phyloP scores from a whole-genome alignment of 2,329 filamentous ascomycete genomes.

The Penicillium aurantiogriseum region DNA sequence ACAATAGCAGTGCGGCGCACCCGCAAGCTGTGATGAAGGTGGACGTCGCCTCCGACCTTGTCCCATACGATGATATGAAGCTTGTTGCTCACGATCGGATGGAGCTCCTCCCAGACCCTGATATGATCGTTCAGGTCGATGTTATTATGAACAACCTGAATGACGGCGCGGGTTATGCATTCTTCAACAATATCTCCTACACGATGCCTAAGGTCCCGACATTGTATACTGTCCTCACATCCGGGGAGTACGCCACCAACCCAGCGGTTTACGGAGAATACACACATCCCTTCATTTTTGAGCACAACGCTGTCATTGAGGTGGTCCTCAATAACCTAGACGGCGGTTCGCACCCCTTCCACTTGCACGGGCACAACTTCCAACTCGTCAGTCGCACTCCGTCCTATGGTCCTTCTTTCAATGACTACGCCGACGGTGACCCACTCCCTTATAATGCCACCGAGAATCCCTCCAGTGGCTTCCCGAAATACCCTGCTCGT shows the following conservation, averaged over 20 bases:
- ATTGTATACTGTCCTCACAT: slow-evolving; percentile 28
- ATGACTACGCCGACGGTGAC: slow-evolving; percentile 47
- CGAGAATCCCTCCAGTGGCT: slow-evolving; percentile 34
- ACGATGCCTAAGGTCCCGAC: slow-evolving; percentile 25
- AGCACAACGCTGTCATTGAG: slow-evolving; percentile 43
- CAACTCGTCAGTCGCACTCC: slow-evolving; percentile 62
- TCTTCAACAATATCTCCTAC: slow-evolving; percentile 31
- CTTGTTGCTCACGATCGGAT: slow-evolving; percentile 68
- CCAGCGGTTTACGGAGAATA: slow-evolving; percentile 63
- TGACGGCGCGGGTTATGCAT: slow-evolving; percentile 59
- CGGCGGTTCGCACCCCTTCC: slow-evolving; percentile 48
- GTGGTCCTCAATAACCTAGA: slow-evolving; percentile 47
- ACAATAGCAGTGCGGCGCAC: slow-evolving; percentile 50
- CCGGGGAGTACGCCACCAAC: slow-evolving; percentile 53
- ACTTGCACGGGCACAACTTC: slow-evolving; percentile 61
- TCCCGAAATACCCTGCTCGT: slow-evolving; percentile 59
- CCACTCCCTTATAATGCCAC: slow-evolving; percentile 13
- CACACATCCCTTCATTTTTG: slow-evolving; percentile 53
- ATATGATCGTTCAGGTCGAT: slow-evolving; percentile 53
- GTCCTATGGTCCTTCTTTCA: slow-evolving; percentile 57
- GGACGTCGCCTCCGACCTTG: slow-evolving; percentile 48
- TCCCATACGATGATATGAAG: slow-evolving; percentile 70
- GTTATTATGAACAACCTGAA: slow-evolving; percentile 69
- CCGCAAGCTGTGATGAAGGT: slow-evolving; percentile 29
- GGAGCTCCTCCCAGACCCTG: slow-evolving; percentile 60